Base-by-base conservation (phyloP, 768 basidiomycete species). In the Auriscalpium microsporum region DNA sequence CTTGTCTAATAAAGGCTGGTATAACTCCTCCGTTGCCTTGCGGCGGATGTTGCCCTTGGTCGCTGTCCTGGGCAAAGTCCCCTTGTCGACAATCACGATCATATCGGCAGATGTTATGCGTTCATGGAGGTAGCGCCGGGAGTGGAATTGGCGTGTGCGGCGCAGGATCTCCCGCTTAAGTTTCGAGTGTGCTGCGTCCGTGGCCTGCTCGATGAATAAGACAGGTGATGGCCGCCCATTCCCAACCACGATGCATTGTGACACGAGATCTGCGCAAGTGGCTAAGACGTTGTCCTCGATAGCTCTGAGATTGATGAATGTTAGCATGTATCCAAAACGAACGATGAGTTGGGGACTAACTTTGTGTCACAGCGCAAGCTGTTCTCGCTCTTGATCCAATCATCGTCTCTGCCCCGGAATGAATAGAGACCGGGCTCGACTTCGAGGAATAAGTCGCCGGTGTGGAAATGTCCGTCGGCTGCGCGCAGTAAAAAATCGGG, bases 381-480 rank as follows among this genome's bases (percentile, higher is more conserved):
- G 65, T 80, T 86, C 64, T 87, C 84, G 40, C 82, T 83, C 72
- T 90, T 90, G 67, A 90, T 90, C 88, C 87, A 89, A 68, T 90
- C 87, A 62, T 90, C 87, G 57, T 87, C 81, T 44, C 88, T 80
- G 23, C 87, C 88, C 38, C 83, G 79, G 58, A 78, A 86, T 47
- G 81, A 65, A 65, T 84, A 90, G 61, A 69, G 71, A 0, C 84
- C 85, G 1, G 79, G 73, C 2, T 71, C 60, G 16, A 75, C 72
- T 67, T 87, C 82, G 63, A 80, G 77, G 73, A 90, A 90, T n/a
- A 90, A 72, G 67, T 90, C 87, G 1, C 88, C 87, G 13, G 87
- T 89, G 66, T 87, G 87, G 71, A 86, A 87, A 63, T 86, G 73
- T 7, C 86, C 86, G 65, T 90, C 86, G 1, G 74, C 59, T 49